These are phyloP conservation scores for Phytophthora fragariaefolia DNA, from an alignment of 352 stramenopile species.

Conservation along the genomic window DNA sequence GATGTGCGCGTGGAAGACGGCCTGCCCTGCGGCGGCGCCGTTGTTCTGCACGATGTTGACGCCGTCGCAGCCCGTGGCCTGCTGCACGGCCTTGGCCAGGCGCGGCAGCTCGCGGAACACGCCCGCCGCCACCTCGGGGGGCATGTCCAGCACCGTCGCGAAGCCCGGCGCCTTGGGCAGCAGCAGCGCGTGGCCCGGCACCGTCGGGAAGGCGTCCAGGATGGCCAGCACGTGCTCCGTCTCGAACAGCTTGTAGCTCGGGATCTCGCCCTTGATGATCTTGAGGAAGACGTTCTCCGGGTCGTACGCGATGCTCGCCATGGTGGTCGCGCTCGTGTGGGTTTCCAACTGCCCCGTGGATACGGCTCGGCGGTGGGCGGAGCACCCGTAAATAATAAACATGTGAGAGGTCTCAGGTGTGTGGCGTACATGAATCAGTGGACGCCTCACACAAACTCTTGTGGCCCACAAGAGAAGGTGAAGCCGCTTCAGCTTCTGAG, in stretches of 20 bases:
- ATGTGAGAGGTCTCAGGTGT: too few species aligned
- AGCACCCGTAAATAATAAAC: too few species aligned
- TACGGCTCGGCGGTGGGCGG: background rate
- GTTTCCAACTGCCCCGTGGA: too few species aligned
- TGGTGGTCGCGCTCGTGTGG: constrained; percentile 6
- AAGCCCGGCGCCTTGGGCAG: constrained; percentile 74
- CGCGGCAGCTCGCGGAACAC: constrained; percentile 80
- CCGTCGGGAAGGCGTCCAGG: constrained; percentile 78
- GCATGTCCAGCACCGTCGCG: constrained; percentile 77
- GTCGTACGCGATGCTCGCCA: constrained; percentile 66
- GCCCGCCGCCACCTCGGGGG: constrained; percentile 66
- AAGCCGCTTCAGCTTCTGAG: constrained; percentile 27
- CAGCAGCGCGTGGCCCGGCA: constrained; percentile 71
- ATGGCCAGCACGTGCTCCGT: constrained; percentile 87
- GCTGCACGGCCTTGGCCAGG: constrained; percentile 76
- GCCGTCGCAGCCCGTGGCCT: constrained; percentile 69
- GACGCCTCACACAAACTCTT: too few species aligned
- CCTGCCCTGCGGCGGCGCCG: constrained; percentile 62
- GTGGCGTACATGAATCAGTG: too few species aligned
- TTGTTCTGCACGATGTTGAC: constrained; percentile 91
- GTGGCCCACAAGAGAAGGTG: too few species aligned
- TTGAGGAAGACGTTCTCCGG: constrained; percentile 82
- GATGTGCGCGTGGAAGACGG: constrained; percentile 82
- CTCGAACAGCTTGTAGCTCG: constrained; percentile 87
- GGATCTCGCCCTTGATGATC: constrained; percentile 82